Conservation (phyloP, 805 yeast species). For the Zygosaccharomyces gambellarensis region DNA sequence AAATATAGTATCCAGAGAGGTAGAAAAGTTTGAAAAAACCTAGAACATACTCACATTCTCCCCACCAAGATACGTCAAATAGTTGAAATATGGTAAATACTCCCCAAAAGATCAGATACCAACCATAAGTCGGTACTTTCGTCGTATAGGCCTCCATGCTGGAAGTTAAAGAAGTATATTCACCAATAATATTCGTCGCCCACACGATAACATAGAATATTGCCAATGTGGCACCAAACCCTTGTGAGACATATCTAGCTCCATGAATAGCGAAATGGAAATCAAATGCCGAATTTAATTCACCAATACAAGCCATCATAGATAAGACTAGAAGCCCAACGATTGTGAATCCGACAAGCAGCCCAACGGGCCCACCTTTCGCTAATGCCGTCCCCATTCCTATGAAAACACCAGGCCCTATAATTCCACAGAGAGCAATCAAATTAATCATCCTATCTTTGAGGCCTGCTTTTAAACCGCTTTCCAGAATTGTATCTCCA, state of each 20-base stretch:
- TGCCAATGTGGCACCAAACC: slow-evolving; percentile 54
- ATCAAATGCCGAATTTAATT: slow-evolving; percentile 52
- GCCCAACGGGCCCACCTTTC: slow-evolving; percentile 51
- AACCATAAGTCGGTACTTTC: slow-evolving; percentile 50
- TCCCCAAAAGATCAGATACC: slow-evolving; percentile 49
- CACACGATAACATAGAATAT: slow-evolving; percentile 51
- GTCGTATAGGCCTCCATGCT: slow-evolving; percentile 48
- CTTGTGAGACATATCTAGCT: slow-evolving; percentile 47
- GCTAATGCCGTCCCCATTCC: slow-evolving; percentile 49
- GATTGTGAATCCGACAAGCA: slow-evolving; percentile 47
- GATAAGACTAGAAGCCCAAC: slow-evolving; percentile 50
- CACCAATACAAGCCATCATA: slow-evolving; percentile 55
- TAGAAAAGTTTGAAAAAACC: slow-evolving; percentile 44
- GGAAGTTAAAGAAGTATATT: slow-evolving; percentile 50
- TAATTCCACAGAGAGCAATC: slow-evolving; percentile 52
- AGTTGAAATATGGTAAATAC: slow-evolving; percentile 48
- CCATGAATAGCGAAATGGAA: slow-evolving; percentile 37
- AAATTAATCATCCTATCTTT: slow-evolving; percentile 49
- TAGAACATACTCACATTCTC: slow-evolving; percentile 52
- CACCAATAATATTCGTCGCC: slow-evolving; percentile 52
- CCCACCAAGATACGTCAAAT: slow-evolving; percentile 50
- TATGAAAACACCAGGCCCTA: slow-evolving; percentile 56
- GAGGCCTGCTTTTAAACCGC: slow-evolving; percentile 42
- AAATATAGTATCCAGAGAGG: slow-evolving; percentile 45
- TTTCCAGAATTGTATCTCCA: slow-evolving; percentile 30